Base-by-base conservation (phyloP, 2,329 filamentous ascomycete genomes). In the Hortaea sp. region DNA sequence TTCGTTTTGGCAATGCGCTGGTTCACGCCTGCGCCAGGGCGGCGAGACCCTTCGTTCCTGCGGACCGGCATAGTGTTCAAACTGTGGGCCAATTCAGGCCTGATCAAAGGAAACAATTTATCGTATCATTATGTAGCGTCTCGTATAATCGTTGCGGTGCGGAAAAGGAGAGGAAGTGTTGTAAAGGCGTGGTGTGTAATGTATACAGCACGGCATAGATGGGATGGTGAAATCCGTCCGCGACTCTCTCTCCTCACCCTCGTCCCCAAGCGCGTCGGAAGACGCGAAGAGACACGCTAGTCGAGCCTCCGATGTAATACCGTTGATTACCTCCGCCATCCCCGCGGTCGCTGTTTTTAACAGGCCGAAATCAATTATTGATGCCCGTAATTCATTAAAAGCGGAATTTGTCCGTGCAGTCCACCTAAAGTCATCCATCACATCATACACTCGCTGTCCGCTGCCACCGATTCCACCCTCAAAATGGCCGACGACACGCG, bases 1-100 rank as follows among this genome's bases (percentile, higher is more conserved):
- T 85, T 86, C 28, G 81, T 74, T 58, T 77, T 77, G 45, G 73
- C 73, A 42, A 75, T 57, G 42, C 54, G 51, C 41, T 58, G 55
- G 45, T 56, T 57, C 29, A 57, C 48, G 51, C 46, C 64, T 63
- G 54, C 54, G 53, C 59, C 60, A 45, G 71, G 65, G 51, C 69
- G 69, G 53, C 67, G 65, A 50, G 63, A 54, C 39, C 56, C 61
- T 43, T 63, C 58, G 41, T 63, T 63, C 29, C 69, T 60, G 57
- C 69, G 68, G 44, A 70, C 67, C 37, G 69, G 63, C 70, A 73
- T 73, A 49, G 59, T 61, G 32, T 10, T 9, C 9, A 35, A 12
- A 12, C 9, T 35, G 32, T 35, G 32, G 32, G 9, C 32, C 32
- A 35, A 12, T 9, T 35, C 32, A 35, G 32, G 9, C 9, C n/a